Base-by-base conservation (phyloP, 345 rosid species). In the Pelargonium nanum region DNA sequence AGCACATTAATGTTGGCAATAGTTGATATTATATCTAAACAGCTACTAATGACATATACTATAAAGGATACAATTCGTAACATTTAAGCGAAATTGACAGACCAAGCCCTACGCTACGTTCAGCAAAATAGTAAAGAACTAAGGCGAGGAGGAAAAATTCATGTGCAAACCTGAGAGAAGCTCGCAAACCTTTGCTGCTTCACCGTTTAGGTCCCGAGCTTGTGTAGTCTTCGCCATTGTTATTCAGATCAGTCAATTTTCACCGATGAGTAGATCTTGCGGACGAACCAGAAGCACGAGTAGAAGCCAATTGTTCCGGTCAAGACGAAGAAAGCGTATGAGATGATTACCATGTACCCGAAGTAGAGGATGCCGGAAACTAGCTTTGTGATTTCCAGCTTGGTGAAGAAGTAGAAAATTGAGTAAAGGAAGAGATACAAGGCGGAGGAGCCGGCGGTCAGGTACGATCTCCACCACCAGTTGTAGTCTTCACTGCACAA, bases 401-500 rank as follows among this genome's bases (percentile, higher is more conserved):
- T 75, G 26, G 73, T 71, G 70, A 75, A 71, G 68, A 71, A 75
- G 75, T 75, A 75, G 70, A 75, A 71, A 21, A 67, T 40, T 0
- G 78, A 70, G 70, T 75, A 75, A 19, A 75, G 78, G 66, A 75
- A 67, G 24, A 75, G 79, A 72, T 75, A 75, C 13, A 75, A 23
- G 26, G 79, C 79, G n/a, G 79, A 75, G 21, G 79, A 75, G 32
- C 75, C 79, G 9, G 79, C 72, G n/a, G 79, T 75, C 26, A 75
- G 72, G 61, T 75, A 75, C 1, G 79, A 67, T 52, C 79, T 71
- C 79, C 79, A 75, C 79, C 79, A 75, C 79, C 79, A 75, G 69
- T 67, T 58, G 52, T 74, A 74, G 66, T 74, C 78, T 53, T 74
- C 78, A 28, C 78, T 75, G 60, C 78, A 75, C 40, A 75, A 34